A percentile compares a stretch with the other conserved stretches of the same genome.
phyloP scores from a whole-genome alignment of 805 yeast genomes.

The Metschnikowia anglica region DNA sequence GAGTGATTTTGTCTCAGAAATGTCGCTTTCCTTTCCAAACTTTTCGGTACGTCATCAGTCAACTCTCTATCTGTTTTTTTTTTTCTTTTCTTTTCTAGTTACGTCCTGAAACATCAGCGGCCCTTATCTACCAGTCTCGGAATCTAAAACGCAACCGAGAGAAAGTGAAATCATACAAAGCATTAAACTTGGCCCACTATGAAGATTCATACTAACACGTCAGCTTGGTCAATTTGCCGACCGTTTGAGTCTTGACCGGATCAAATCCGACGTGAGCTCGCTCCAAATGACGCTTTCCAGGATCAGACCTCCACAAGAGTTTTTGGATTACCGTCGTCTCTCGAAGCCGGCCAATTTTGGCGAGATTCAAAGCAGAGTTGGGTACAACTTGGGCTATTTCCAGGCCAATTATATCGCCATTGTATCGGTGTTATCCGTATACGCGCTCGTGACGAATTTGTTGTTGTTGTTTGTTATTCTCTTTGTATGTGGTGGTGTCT shows the following conservation, averaged over 20 bases:
- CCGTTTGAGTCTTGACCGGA: constrained; percentile 26
- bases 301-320: constrained; percentile 87
- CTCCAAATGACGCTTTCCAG: constrained; percentile 66
- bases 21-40: constrained; percentile 36
- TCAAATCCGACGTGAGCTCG: constrained; percentile 31
- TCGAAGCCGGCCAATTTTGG: constrained; percentile 88
- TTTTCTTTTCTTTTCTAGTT: background rate
- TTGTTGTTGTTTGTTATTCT: constrained; percentile 77
- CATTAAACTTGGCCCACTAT: background rate
- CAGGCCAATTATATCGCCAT: constrained; percentile 82
- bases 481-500: constrained; percentile 70
- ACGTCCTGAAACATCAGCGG: background rate
- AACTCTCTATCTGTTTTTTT: background rate
- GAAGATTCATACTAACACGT: constrained; percentile 1
- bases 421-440: constrained; percentile 68
- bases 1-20: background rate
- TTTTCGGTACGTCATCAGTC: constrained; percentile 40
- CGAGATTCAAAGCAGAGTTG: constrained; percentile 85
- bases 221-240: constrained; percentile 17
- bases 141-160: no score
- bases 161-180: no score
- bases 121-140: no score
- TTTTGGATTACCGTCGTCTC: constrained; percentile 84
- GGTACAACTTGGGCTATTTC: constrained; percentile 83
- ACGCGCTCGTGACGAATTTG: constrained; percentile 84